A percentile compares a stretch with the other conserved stretches of the same genome.
Evolutionary conservation across 148 eudicot species (phyloP).

Genomic region (Agrostemma githago): DNA sequence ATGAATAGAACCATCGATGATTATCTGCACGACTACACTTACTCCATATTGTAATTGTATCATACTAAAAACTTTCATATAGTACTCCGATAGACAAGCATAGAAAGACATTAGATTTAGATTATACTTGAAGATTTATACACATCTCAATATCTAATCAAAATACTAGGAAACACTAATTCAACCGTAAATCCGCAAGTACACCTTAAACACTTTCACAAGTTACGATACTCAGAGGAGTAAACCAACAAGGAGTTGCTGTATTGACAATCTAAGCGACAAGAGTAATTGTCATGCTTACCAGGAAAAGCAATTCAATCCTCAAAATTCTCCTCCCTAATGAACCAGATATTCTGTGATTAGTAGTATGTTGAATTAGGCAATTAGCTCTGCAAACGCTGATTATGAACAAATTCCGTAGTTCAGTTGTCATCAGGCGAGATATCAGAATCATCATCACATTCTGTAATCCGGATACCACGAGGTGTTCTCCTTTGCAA

Average conservation of each 20-base stretch:
- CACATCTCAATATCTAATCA: not conserved
- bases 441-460: conserved; percentile 23
- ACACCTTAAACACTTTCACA: not conserved
- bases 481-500: conserved; percentile 39
- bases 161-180: no score
- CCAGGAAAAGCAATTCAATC: not conserved
- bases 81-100: no score
- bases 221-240: no score
- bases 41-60: no score
- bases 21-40: no score
- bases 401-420: conserved; percentile 1
- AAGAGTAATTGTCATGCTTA: not conserved
- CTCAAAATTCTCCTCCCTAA: not conserved
- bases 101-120: no score
- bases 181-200: not conserved
- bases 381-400: not conserved
- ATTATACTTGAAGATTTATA: no score
- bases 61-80: no score
- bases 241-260: not conserved
- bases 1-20: no score
- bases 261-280: not conserved
- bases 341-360: not conserved
- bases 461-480: conserved; percentile 50
- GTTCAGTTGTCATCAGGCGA: conserved; percentile 10
- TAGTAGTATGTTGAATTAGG: not conserved